Evolutionary conservation across 1,284 basidiomycete species (phyloP).

Genomic region (Melampsora larici-populina): DNA sequence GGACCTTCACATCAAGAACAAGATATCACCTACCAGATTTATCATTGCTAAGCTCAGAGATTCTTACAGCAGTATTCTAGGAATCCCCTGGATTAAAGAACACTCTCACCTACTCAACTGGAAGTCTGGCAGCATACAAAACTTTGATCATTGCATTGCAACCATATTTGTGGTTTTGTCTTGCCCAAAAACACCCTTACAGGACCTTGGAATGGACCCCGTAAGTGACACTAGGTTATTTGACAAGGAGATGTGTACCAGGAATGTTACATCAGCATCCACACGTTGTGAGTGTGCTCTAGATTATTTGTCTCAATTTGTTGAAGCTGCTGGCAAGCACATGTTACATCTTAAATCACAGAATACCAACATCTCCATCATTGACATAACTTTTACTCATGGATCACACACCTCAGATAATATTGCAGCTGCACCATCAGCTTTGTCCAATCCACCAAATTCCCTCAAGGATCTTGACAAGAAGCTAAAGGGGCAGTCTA

Average conservation of each 20-base stretch:
- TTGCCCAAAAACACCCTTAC: not conserved
- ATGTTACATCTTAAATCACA: too few relatives aligned
- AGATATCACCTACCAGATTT: too few relatives aligned
- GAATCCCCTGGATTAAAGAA: not conserved
- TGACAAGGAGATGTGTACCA: conserved; percentile 8
- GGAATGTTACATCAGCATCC: not conserved
- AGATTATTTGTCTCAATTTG: not conserved
- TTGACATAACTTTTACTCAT: too few relatives aligned
- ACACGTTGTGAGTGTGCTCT: not conserved
- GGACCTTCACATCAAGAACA: not conserved
- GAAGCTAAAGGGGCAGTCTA: too few relatives aligned
- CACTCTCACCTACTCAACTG: not conserved
- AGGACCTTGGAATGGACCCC: not conserved
- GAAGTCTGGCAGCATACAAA: not conserved
- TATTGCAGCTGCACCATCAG: too few relatives aligned
- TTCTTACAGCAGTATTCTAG: conserved; percentile 2
- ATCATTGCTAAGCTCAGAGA: not conserved
- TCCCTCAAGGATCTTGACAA: too few relatives aligned
- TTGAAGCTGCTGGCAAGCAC: not conserved
- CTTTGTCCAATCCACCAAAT: too few relatives aligned
- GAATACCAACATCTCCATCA: too few relatives aligned
- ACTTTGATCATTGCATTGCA: not conserved
- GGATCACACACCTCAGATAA: too few relatives aligned
- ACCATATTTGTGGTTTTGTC: not conserved
- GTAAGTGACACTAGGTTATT: not conserved